Conservation (phyloP, 164 flowering plant genomes). For the Kingdonia uniflora region DNA sequence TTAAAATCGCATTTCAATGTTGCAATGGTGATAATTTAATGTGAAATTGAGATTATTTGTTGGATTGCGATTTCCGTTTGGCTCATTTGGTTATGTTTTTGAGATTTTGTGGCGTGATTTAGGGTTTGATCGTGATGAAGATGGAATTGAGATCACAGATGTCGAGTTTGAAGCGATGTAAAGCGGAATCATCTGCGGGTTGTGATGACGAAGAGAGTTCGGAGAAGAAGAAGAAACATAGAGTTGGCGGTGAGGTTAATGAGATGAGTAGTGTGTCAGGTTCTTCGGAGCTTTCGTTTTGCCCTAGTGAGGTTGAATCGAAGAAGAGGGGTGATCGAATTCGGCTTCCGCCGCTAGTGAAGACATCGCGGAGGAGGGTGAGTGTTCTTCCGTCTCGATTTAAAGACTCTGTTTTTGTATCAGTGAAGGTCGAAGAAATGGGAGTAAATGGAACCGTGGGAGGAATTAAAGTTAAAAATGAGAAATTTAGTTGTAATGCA, state of each 20-base stretch:
- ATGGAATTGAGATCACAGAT: slow-evolving; percentile 28
- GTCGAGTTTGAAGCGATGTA: slow-evolving; percentile 39
- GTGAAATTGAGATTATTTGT: too few species aligned
- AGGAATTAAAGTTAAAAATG: slow-evolving; percentile 14
- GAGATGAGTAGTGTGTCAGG: slow-evolving; percentile 7
- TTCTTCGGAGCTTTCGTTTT: slow-evolving; percentile 19
- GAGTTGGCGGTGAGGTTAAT: slow-evolving; percentile 5
- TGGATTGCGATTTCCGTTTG: too few species aligned
- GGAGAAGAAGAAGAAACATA: slow-evolving; percentile 21
- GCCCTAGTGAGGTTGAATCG: slow-evolving; percentile 18
- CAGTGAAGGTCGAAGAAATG: slow-evolving; percentile 22
- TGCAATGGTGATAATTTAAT: too few species aligned
- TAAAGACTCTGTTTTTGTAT: slow-evolving; percentile 34
- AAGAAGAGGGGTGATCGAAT: slow-evolving; percentile 3
- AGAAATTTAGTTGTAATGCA: slow-evolving; percentile 12
- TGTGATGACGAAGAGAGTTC: slow-evolving; percentile 14
- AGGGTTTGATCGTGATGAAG: slow-evolving; percentile 36
- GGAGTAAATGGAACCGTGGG: slow-evolving; percentile 9
- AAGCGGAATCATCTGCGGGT: slow-evolving; percentile 14
- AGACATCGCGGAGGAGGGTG: slow-evolving; percentile 40
- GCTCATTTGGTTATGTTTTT: too few species aligned
- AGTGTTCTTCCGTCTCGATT: slow-evolving; percentile 49
- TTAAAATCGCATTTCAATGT: too few species aligned
- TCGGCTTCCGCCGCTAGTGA: slow-evolving; percentile 27
- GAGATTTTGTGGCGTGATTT: too few species aligned